These are phyloP conservation scores for Metschnikowia borealis DNA, from an alignment of 805 yeast species.

Conservation along the genomic window DNA sequence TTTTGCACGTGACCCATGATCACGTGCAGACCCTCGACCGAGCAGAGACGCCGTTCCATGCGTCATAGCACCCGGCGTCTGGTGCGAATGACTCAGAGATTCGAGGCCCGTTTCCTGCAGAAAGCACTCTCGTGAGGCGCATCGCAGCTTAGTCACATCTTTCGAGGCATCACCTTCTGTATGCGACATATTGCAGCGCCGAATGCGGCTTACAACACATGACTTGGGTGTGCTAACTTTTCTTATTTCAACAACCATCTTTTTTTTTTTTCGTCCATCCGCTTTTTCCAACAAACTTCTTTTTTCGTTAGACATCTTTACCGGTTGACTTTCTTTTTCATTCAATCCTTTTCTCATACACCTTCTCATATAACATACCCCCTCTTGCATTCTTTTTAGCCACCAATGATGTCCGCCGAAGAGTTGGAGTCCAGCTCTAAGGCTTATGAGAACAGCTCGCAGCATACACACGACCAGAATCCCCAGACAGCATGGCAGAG, in stretches of 20 bases:
- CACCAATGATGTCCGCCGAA: constrained; percentile 5
- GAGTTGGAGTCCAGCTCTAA: constrained; percentile 5
- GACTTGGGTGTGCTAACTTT: not conserved
- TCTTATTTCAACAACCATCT: not conserved
- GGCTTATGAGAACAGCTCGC: constrained; percentile 6
- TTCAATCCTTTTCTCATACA: not conserved
- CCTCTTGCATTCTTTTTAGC: no score
- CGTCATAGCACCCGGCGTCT: constrained; percentile 1
- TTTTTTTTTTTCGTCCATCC: not conserved
- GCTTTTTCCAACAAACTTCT: not conserved
- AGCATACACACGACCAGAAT: not conserved
- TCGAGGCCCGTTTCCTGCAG: not conserved
- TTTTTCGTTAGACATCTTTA: not conserved
- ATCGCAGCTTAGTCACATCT: not conserved
- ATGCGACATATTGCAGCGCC: not conserved
- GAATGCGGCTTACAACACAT: not conserved
- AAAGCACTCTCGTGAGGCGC: not conserved
- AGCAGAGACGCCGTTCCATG: not conserved
- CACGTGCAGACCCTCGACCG: not conserved
- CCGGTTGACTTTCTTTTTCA: not conserved
- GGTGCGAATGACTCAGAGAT: constrained; percentile 3
- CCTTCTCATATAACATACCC: no score
- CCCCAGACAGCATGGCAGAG: constrained; percentile 15
- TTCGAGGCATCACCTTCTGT: constrained; percentile 2
- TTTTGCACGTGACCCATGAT: not conserved